phyloP scores from a whole-genome alignment of 208 protist species.

The Leishmania mexicana region DNA sequence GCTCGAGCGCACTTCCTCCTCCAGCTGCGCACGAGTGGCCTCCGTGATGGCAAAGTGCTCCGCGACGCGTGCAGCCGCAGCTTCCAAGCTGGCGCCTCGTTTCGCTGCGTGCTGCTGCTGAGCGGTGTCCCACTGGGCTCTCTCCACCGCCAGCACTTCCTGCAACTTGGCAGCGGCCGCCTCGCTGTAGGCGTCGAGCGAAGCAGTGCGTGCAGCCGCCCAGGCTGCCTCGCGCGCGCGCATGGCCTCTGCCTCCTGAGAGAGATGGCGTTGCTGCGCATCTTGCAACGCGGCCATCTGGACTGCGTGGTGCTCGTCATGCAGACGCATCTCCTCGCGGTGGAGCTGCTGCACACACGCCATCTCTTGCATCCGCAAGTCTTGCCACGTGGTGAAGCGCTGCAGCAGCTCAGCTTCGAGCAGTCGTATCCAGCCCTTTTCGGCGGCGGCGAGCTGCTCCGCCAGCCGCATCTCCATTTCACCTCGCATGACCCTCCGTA shows the following conservation, averaged over 20 bases:
- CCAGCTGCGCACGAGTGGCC: conserved; percentile 8
- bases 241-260: conserved; percentile 14
- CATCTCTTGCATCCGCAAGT: conserved; percentile 15
- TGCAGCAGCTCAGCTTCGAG: conserved; percentile 11
- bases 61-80: conserved; percentile 1
- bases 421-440: conserved; percentile 12
- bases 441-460: neutral
- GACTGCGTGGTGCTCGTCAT: conserved; percentile 12
- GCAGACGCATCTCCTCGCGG: conserved; percentile 11
- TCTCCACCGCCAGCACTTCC: conserved; percentile 12
- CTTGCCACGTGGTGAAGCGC: conserved; percentile 22
- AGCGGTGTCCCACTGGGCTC: neutral
- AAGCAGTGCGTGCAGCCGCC: conserved; percentile 13
- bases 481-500: neutral
- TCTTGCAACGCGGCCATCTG: conserved; percentile 6
- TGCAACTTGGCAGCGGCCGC: conserved; percentile 10
- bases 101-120: neutral
- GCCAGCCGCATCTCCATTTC: conserved; percentile 9
- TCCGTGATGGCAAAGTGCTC: conserved; percentile 3
- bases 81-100: conserved; percentile 2
- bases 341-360: conserved; percentile 7
- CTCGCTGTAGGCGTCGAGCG: conserved; percentile 19
- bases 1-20: conserved; percentile 10
- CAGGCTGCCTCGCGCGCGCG: conserved; percentile 16
- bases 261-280: conserved; percentile 1